These are phyloP conservation scores for Fistulinella prunicolor DNA, from an alignment of 768 basidiomycete genomes.

Conservation along the genomic window DNA sequence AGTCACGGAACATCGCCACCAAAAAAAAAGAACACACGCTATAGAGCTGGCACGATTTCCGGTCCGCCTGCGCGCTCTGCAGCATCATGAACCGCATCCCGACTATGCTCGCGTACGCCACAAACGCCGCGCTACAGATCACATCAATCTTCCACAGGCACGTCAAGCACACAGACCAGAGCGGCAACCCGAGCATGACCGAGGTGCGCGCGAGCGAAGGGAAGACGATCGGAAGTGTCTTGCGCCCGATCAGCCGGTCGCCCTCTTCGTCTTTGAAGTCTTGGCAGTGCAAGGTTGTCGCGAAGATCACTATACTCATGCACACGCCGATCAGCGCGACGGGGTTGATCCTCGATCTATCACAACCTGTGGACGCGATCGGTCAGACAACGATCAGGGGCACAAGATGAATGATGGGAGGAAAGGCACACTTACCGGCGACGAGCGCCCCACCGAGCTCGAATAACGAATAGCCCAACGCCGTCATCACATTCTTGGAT, in stretches of 20 bases:
- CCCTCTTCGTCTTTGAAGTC: slow-evolving; percentile 44
- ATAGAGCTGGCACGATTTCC: slow-evolving; percentile 29
- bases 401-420: too few relatives aligned
- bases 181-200: slow-evolving; percentile 26
- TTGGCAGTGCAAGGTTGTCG: slow-evolving; percentile 35
- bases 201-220: slow-evolving; percentile 31
- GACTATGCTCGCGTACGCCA: slow-evolving; percentile 23
- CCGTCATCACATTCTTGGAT: slow-evolving; percentile 35
- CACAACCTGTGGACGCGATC: slow-evolving; percentile 17
- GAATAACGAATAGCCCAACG: slow-evolving; percentile 37
- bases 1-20: neutral
- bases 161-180: slow-evolving; percentile 31
- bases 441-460: slow-evolving; percentile 37
- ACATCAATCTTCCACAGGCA: slow-evolving; percentile 27
- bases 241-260: slow-evolving; percentile 37
- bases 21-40: slow-evolving; percentile 20
- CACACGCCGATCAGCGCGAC: slow-evolving; percentile 28
- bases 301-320: slow-evolving; percentile 32
- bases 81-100: slow-evolving; percentile 28
- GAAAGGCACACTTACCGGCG: slow-evolving; percentile 19
- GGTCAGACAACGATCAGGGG: neutral
- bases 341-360: slow-evolving; percentile 23
- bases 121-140: slow-evolving; percentile 25
- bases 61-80: slow-evolving; percentile 21
- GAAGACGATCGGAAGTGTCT: slow-evolving; percentile 43